Base-by-base conservation (phyloP, 2,329 filamentous ascomycete species). In the Teratosphaeria viscida region DNA sequence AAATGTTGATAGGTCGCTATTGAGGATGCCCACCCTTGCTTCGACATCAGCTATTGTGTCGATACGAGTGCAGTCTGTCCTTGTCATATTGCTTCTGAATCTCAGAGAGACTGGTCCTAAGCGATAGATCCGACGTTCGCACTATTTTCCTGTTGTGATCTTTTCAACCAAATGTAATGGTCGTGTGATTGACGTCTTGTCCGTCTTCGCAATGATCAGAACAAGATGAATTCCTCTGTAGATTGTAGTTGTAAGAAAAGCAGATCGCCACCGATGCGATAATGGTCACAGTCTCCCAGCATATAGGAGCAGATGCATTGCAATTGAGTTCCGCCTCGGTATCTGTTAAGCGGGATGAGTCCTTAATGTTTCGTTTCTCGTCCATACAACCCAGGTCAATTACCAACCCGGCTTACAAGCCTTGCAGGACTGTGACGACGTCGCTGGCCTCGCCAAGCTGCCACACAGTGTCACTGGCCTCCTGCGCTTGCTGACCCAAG, bases 401-500 rank as follows among this genome's bases (percentile, higher is more conserved):
- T 23, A 49, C 43, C 43, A 23, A 3, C 23, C 19, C 43, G n/a
- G n/a, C 43, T 49, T n/a, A 49, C n/a, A 49, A 49, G n/a, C 16
- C 12, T 49, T 3, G 43, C 6, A 49, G 1, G 16, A 49, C 7
- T 1, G 53, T 10, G 1, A 58, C 57, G 37, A 69, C 62, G 58
- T 69, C 62, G 12, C 57, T 16, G n/a, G 53, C 57, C 8, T 63
- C 62, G 2, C 59, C 62, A 37, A 69, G 59, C 8, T 39, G 57
- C 67, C 68, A 69, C 19, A 64, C 67, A 53, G 55, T 26, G 10
- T 66, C 63, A 58, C 66, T 68, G 8, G 64, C 66, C n/a, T 58
- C 14, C 35, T 55, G 26, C 32, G 66, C 68, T 1, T 70, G 64
- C 3, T 68, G 57, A 0, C 78, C 78, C n/a, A 81, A 65, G 23